Evolutionary conservation across 306 rosid genomes (phyloP), one percentile per base, ranked within the genome.

Genomic region (Argentina anserina): DNA sequence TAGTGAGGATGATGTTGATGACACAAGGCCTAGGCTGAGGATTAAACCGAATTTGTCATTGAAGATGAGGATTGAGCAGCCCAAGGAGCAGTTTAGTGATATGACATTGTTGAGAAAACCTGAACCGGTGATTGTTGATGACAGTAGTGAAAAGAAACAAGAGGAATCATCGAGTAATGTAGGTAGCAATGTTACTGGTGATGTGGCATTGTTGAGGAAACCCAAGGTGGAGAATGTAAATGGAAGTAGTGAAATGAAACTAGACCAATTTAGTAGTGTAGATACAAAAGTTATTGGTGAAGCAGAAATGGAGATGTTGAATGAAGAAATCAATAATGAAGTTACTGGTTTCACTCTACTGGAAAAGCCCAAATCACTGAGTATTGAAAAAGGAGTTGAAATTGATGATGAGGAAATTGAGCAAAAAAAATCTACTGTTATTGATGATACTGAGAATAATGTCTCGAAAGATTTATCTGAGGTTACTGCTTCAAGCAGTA

Each of bases 21-120:
- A 65, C 12, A 67, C 64, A 41, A 70, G 81, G 0, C 84, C 93
- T 0, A 82, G 83, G 84, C 73, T 91, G 86, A 87, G 87, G 69
- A 85, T 90, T 46, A 87, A 76, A 75, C 93, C 95, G 0, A 95
- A 95, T 86, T 86, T 91, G 80, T 81, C 89, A 0, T 65, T 91
- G 67, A 79, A 71, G 69, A 89, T 89, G 92, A 72, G 67, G 74
- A 66, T 70, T 70, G 81, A 42, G 63, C 84, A 60, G 17, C 79
- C 71, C 36, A 85, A 87, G 81, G 97, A 85, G 26, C 81, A 55
- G 77, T 95, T 91, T 79, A 87, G 90, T 76, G 89, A 91, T 69
- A 91, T 95, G 96, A 83, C 88, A 0, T 73, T 95, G 18, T 87
- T 95, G 86, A 87, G 88, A 72, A 95, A 95, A 85, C 99, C 97